phyloP scores from a whole-genome alignment of 140 eudicot species.

The Senecio squalidus region DNA sequence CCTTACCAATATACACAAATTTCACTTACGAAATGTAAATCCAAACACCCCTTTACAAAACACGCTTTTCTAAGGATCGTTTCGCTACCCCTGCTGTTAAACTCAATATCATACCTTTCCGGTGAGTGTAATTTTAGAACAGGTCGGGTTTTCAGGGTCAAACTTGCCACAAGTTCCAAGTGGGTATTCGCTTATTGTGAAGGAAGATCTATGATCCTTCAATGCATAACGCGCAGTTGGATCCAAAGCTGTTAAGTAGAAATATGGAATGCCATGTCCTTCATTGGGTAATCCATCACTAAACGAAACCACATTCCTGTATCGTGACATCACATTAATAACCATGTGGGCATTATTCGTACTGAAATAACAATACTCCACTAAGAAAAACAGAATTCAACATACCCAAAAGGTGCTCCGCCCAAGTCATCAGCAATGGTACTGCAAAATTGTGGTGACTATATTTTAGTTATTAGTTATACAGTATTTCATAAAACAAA shows the following conservation, averaged over 20 bases:
- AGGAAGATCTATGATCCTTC: constrained; percentile 81
- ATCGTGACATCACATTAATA: neutral
- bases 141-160: constrained; percentile 88
- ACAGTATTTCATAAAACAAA: no score
- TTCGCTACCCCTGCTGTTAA: neutral
- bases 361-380: neutral
- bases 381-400: neutral
- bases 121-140: constrained; percentile 82
- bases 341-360: neutral
- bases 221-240: constrained; percentile 79
- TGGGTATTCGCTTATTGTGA: constrained; percentile 67
- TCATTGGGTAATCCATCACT: constrained; percentile 83
- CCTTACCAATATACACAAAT: neutral
- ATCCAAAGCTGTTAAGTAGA: constrained; percentile 80
- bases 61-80: no score
- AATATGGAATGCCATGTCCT: constrained; percentile 82
- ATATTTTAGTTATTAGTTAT: neutral
- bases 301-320: constrained; percentile 91
- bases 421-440: constrained; percentile 64
- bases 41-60: no score
- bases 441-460: neutral
- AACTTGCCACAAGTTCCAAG: constrained; percentile 79
- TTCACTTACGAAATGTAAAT: no score
- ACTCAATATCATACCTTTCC: constrained; percentile 62
- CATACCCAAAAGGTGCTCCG: constrained; percentile 96